Conservation (phyloP, 495 filamentous ascomycete genomes). For the Daldinia childiae region DNA sequence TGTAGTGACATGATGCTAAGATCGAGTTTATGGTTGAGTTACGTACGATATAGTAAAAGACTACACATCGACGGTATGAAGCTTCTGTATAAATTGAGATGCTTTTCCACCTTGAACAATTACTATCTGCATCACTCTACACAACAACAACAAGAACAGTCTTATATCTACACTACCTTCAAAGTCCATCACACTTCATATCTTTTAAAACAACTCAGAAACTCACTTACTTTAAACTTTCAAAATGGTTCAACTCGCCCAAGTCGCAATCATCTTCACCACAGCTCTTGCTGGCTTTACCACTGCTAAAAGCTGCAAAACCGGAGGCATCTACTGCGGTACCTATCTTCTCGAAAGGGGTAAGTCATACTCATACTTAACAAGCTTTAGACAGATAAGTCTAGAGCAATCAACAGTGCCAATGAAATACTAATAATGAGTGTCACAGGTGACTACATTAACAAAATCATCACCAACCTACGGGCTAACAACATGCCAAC, state of each 20-base stretch:
- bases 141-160: background rate
- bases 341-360: background rate
- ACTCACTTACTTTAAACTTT: background rate
- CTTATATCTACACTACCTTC: background rate
- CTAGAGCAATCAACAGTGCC: background rate
- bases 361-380: background rate
- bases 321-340: background rate
- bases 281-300: background rate
- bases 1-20: background rate
- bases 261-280: background rate
- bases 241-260: background rate
- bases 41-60: background rate
- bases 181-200: background rate
- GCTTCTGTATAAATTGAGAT: background rate
- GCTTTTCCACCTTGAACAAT: background rate
- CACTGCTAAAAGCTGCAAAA: background rate
- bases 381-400: too few relatives aligned
- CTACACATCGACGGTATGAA: background rate
- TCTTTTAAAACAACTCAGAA: background rate
- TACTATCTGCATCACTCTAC: background rate
- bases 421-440: background rate
- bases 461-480: background rate
- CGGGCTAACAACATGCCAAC: background rate
- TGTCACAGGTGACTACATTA: background rate
- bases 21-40: background rate